A percentile compares a stretch with the other conserved stretches of the same genome.
Evolutionary conservation across 371 early-diverging fungal genomes (phyloP).

Genomic region (Mortierella sp.): DNA sequence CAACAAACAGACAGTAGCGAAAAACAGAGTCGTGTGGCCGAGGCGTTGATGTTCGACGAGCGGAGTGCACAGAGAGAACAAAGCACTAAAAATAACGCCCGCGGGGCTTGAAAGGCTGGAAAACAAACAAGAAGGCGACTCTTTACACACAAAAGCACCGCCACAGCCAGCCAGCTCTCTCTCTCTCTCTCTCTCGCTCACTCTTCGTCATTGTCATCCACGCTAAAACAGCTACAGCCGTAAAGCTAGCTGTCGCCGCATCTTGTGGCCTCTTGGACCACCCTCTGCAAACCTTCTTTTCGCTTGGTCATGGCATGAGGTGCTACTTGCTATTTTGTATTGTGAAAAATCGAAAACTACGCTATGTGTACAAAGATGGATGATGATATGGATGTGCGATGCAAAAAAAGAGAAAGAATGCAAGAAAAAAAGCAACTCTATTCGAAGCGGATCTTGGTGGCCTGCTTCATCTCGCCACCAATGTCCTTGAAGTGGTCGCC

Average conservation of each 20-base stretch:
- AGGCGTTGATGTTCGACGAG: conserved; percentile 5
- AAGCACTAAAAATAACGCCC: too few species aligned
- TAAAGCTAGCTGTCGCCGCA: too few species aligned
- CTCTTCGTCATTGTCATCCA: too few species aligned
- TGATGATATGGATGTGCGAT: conserved; percentile 10
- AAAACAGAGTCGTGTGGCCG: conserved; percentile 8
- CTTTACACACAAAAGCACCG: too few species aligned
- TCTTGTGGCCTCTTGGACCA: too few species aligned
- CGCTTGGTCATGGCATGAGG: background rate
- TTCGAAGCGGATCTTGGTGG: conserved; percentile 90
- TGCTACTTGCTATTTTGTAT: background rate
- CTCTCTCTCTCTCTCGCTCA: too few species aligned
- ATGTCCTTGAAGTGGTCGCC: conserved; percentile 97
- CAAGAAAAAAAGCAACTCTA: conserved; percentile 5
- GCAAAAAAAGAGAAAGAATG: conserved; percentile 6
- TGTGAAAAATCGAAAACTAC: background rate
- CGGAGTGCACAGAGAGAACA: too few species aligned
- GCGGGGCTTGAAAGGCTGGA: too few species aligned
- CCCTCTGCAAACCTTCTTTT: too few species aligned
- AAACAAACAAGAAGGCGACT: too few species aligned
- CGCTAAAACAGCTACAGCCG: too few species aligned
- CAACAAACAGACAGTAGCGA: background rate
- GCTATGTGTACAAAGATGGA: conserved; percentile 5
- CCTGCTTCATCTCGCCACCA: conserved; percentile 81
- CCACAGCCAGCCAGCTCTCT: too few species aligned